phyloP scores from a whole-genome alignment of 148 eudicot genomes.

The Amaranthus hypochondriacus region DNA sequence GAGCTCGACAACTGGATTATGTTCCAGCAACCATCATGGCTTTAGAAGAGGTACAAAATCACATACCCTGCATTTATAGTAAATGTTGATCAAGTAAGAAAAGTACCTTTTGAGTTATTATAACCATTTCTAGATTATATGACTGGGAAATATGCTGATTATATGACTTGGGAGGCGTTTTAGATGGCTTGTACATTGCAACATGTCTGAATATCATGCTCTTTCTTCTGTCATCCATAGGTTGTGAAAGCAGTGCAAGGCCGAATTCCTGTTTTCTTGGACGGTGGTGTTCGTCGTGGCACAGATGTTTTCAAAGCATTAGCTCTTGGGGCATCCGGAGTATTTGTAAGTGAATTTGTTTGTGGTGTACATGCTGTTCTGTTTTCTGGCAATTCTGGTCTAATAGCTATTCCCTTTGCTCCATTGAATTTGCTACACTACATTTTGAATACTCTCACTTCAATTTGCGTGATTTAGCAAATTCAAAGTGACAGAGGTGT shows the following conservation, averaged over 20 bases:
- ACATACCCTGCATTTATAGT: neutral
- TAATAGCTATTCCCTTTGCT: too few species aligned
- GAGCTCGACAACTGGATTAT: conserved; percentile 81
- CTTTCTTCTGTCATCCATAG: conserved; percentile 22
- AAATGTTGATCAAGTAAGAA: neutral
- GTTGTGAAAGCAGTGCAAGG: conserved; percentile 61
- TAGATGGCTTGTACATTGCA: neutral
- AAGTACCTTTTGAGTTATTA: neutral
- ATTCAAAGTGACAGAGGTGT: too few species aligned
- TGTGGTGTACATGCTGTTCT: neutral
- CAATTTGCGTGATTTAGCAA: neutral
- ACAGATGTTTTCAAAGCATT: conserved; percentile 87
- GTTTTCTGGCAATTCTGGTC: neutral
- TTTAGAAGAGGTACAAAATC: conserved; percentile 58
- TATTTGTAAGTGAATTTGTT: conserved; percentile 65
- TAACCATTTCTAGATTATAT: too few species aligned
- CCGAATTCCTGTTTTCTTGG: conserved; percentile 66
- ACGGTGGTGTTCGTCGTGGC: conserved; percentile 84
- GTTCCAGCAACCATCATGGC: conserved; percentile 74
- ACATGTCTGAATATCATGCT: neutral
- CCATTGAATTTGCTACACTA: neutral
- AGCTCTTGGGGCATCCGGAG: conserved; percentile 82
- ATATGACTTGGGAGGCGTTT: too few species aligned
- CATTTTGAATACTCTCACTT: neutral
- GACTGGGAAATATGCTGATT: too few species aligned